phyloP scores from a whole-genome alignment of 2,329 filamentous ascomycete genomes.

The Colletotrichum eleusines region DNA sequence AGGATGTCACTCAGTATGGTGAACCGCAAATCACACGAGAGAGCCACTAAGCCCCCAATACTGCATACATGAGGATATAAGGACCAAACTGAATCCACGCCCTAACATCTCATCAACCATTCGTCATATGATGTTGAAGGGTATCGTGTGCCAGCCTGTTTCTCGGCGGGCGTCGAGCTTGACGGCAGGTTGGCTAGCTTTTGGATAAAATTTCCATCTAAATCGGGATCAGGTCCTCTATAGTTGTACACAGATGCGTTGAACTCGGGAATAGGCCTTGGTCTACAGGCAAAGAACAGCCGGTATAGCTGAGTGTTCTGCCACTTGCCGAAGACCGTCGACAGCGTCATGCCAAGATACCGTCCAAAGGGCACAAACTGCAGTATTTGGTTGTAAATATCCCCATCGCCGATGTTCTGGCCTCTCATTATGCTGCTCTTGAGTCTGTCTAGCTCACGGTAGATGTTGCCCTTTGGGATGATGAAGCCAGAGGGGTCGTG shows the following conservation, averaged over 20 bases:
- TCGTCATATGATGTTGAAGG: slow-evolving; percentile 23
- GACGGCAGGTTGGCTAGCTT: slow-evolving; percentile 26
- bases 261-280: not conserved
- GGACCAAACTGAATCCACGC: not conserved
- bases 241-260: slow-evolving; percentile 36
- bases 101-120: slow-evolving; percentile 11
- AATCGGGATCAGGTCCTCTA: slow-evolving; percentile 18
- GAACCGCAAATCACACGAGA: not conserved
- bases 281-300: slow-evolving; percentile 30
- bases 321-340: slow-evolving; percentile 14
- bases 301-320: slow-evolving; percentile 24
- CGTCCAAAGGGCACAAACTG: slow-evolving; percentile 18
- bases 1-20: too few relatives aligned
- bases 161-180: slow-evolving; percentile 6
- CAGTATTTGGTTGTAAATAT: slow-evolving; percentile 22
- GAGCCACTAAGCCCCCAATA: too few relatives aligned
- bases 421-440: slow-evolving; percentile 9
- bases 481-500: slow-evolving; percentile 39
- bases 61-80: too few relatives aligned
- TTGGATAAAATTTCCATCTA: slow-evolving; percentile 22
- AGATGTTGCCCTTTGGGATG: slow-evolving; percentile 20
- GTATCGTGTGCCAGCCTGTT: slow-evolving; percentile 1
- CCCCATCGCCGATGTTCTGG: slow-evolving; percentile 17
- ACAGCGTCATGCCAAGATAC: slow-evolving; percentile 17
- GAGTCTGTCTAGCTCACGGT: slow-evolving; percentile 21